These are phyloP conservation scores for Xylaria sp. DNA, from an alignment of 2,329 filamentous ascomycete genomes.

Conservation along the genomic window DNA sequence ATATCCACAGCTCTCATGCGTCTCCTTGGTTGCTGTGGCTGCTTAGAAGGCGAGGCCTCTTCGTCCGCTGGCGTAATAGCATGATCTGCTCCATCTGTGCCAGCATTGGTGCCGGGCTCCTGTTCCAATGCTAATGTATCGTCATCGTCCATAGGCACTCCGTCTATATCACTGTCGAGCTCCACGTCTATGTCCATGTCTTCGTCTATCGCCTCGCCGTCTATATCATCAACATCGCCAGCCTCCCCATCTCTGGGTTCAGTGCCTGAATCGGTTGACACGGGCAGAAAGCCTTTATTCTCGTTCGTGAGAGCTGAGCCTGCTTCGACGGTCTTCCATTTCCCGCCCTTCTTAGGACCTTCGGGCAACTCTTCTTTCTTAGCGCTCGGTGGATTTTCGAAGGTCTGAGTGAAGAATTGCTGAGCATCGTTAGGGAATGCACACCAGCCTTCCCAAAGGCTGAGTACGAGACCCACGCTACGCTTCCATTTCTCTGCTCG, in stretches of 20 bases:
- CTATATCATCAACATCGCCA: slow-evolving; percentile 54
- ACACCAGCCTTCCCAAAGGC: slow-evolving; percentile 77
- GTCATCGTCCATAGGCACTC: slow-evolving; percentile 54
- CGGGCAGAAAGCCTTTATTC: slow-evolving; percentile 44
- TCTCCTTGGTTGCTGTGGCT: slow-evolving; percentile 57
- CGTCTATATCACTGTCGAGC: slow-evolving; percentile 60
- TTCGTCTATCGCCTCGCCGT: slow-evolving; percentile 59
- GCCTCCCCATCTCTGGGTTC: slow-evolving; percentile 53
- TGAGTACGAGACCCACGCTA: slow-evolving; percentile 74
- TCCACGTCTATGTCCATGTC: slow-evolving; percentile 61
- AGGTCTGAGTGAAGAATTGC: slow-evolving; percentile 74
- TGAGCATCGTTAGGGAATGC: slow-evolving; percentile 80
- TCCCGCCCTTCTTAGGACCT: slow-evolving; percentile 52
- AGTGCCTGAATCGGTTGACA: slow-evolving; percentile 38
- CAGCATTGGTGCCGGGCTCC: slow-evolving; percentile 26
- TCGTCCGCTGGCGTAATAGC: slow-evolving; percentile 44
- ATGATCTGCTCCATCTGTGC: slow-evolving; percentile 42
- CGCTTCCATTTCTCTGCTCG: slow-evolving; percentile 87
- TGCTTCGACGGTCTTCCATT: slow-evolving; percentile 64
- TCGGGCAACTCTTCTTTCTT: slow-evolving; percentile 49
- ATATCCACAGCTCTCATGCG: slow-evolving; percentile 83
- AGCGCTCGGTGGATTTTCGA: slow-evolving; percentile 74
- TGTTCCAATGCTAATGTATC: slow-evolving; percentile 53
- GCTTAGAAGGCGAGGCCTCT: slow-evolving; percentile 38
- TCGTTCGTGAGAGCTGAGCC: slow-evolving; percentile 45